Evolutionary conservation across 208 protist species (phyloP).

Genomic region (Leptomonas seymouri): DNA sequence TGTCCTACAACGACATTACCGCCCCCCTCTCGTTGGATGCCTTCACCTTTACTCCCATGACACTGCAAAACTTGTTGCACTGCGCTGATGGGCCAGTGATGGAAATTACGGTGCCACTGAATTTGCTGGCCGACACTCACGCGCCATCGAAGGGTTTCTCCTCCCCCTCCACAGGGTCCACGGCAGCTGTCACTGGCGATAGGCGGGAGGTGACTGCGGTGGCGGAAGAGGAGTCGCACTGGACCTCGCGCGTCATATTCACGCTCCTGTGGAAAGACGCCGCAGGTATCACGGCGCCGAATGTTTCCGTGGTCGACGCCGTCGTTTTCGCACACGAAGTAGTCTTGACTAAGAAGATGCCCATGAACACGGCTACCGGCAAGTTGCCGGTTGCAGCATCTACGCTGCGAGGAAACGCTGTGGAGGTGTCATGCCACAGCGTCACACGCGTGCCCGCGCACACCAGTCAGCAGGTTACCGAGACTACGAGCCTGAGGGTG

Average conservation of each 20-base stretch:
- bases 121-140: neutral
- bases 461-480: slow-evolving; percentile 10
- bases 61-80: slow-evolving; percentile 17
- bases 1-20: slow-evolving; percentile 5
- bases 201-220: neutral
- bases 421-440: slow-evolving; percentile 14
- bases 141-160: neutral
- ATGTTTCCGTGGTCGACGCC: slow-evolving; percentile 21
- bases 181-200: neutral
- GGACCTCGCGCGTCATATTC: slow-evolving; percentile 18
- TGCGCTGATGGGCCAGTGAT: slow-evolving; percentile 16
- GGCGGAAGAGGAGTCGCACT: slow-evolving; percentile 9
- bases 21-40: slow-evolving; percentile 14
- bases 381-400: neutral
- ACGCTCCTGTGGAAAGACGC: slow-evolving; percentile 21
- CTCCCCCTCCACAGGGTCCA: neutral
- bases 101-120: slow-evolving; percentile 25
- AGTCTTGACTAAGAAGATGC: neutral
- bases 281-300: slow-evolving; percentile 16
- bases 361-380: neutral
- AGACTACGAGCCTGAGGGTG: neutral
- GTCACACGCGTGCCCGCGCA: slow-evolving; percentile 5
- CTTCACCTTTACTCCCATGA: slow-evolving; percentile 31
- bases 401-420: slow-evolving; percentile 5
- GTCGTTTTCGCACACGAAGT: slow-evolving; percentile 24